Base-by-base conservation (phyloP, 164 flowering plant genomes). In the Vitis rupestris region DNA sequence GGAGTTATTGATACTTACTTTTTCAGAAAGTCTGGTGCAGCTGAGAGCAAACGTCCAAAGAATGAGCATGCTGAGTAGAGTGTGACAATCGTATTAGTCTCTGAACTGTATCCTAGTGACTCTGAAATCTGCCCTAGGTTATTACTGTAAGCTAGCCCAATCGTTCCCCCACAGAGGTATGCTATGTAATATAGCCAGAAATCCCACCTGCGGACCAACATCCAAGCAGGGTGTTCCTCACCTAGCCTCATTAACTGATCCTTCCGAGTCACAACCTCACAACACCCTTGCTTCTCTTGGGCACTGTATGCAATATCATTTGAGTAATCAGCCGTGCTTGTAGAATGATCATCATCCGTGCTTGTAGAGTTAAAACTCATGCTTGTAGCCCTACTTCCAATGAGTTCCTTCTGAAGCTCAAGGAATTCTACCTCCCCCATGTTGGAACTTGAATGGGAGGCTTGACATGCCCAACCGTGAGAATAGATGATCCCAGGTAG, bases 121-220 rank as follows among this genome's bases (percentile, higher is more conserved):
- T 80, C 78, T 31, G 76, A 61, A 61, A 80, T 74, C 72, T 80
- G 83, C 9, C 83, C 83, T 1, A 80, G 62, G 62, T 77, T 80
- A 57, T 80, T 80, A 63, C 81, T 80, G 49, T 80, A 80, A 4
- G 75, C 83, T 15, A 80, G 44, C 23, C 81, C 81, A 10, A 77
- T 67, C 8, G 83, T 80, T 10, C 81, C 81, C 6, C 81, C 80
- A 61, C 83, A 80, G n/a, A 80, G 75, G 51, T 80, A 80, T 0
- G 81, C 67, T 4, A 67, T 2, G 30, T 63, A 80, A 23, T 80
- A 80, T 0, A 77, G 63, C 83, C 83, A 80, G 58, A 80, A 80
- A 44, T 80, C 83, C 73, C 16, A 61, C 16, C 74, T 59, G 0
- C 70, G 31, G 15, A 77, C 59, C 0, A 77, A 68, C 65, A 54